Conservation (phyloP, 495 filamentous ascomycete genomes). For the Parathielavia hyrcaniae region DNA sequence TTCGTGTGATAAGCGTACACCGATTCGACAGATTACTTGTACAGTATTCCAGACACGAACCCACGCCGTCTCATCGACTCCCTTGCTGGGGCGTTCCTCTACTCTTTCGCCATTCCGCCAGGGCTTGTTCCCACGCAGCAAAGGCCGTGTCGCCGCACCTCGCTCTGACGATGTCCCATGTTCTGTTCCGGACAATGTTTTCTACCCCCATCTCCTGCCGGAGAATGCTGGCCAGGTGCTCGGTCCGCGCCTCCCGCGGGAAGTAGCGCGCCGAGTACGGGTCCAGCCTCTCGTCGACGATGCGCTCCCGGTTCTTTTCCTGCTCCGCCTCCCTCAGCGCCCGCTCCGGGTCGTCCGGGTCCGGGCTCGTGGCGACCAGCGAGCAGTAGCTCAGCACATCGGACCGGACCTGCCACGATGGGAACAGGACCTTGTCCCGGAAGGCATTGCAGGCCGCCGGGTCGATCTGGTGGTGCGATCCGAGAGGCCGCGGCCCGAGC, state of each 20-base stretch:
- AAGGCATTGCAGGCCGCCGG: slow-evolving; percentile 59
- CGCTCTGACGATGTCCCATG: slow-evolving; percentile 75
- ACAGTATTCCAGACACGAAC: neutral
- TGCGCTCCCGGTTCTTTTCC: slow-evolving; percentile 61
- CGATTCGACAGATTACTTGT: neutral
- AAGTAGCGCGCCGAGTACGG: slow-evolving; percentile 85
- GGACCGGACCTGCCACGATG: slow-evolving; percentile 78
- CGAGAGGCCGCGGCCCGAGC: slow-evolving; percentile 48
- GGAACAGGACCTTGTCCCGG: slow-evolving; percentile 74
- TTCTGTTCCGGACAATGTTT: slow-evolving; percentile 73
- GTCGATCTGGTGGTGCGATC: slow-evolving; percentile 50
- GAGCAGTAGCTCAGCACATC: slow-evolving; percentile 88
- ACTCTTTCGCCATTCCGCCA: slow-evolving; percentile 42
- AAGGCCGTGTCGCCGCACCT: slow-evolving; percentile 58
- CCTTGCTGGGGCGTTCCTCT: neutral
- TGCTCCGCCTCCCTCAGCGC: slow-evolving; percentile 63
- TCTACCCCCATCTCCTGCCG: slow-evolving; percentile 84
- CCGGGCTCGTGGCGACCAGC: slow-evolving; percentile 76
- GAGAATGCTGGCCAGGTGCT: slow-evolving; percentile 68
- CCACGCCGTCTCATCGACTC: neutral
- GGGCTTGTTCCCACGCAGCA: slow-evolving; percentile 54
- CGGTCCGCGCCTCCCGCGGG: slow-evolving; percentile 75
- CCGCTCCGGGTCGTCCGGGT: slow-evolving; percentile 81
- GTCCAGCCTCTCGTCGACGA: slow-evolving; percentile 85
- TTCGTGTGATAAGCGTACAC: no score